Base-by-base conservation (phyloP, 1,284 basidiomycete species). In the Farysia itapuensis region DNA sequence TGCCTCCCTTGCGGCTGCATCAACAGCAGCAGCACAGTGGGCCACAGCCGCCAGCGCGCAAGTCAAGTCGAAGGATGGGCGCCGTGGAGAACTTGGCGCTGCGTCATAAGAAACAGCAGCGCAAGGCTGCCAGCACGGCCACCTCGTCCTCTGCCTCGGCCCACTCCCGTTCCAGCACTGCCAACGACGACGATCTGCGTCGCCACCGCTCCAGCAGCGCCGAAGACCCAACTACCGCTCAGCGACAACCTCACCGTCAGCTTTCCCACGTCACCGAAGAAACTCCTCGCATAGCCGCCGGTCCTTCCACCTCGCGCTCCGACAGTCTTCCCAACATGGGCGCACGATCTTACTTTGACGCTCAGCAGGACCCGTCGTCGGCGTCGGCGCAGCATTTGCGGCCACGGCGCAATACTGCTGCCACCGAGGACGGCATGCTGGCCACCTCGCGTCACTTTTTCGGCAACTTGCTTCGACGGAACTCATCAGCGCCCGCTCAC, bases 191-290 rank as follows among this genome's bases (percentile, higher is more conserved):
- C n/a, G n/a, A n/a, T n/a, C n/a, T n/a, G n/a, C n/a, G n/a, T n/a
- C n/a, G n/a, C n/a, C 35, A 38, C 12, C 25, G 26, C 37, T 7
- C 33, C 9, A 18, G 32, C 33, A 21, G 15, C 44, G 20, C 14
- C 20, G 2, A 23, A 7, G n/a, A n/a, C n/a, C n/a, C n/a, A n/a
- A 12, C 18, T 12, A 9, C 34, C 15, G 5, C 21, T 23, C 39
- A 42, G 5, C 45, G 45, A 9, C 36, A 49, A 5, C 35, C 48
- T 15, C 32, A 19, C n/a, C 50, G 57, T 25, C 48, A 53, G 7
- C 37, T 60, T 4, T 53, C 50, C n/a, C 44, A 60, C n/a, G 57
- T 60, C 9, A 38, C 48, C 22, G 57, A 60, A 21, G 56, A 59
- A 16, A n/a, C n/a, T n/a, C n/a, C n/a, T n/a, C n/a, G n/a, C n/a